These are phyloP conservation scores for Lactarius pseudohatsudake DNA, from an alignment of 768 basidiomycete genomes.

Conservation along the genomic window DNA sequence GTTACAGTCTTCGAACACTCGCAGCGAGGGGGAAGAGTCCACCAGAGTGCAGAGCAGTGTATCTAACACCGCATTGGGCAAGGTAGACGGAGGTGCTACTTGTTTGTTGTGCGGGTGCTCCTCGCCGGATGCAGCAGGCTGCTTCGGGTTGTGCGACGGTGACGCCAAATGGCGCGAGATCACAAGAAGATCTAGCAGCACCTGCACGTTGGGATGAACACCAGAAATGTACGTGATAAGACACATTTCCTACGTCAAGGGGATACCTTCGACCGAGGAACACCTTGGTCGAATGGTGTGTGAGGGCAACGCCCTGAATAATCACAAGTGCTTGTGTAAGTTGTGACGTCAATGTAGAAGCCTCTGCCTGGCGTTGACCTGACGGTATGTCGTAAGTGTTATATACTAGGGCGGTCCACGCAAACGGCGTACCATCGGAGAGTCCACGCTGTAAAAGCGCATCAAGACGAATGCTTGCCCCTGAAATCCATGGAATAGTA, in stretches of 20 bases:
- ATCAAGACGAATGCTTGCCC: conserved; percentile 52
- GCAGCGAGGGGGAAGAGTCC: conserved; percentile 71
- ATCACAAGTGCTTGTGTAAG: conserved; percentile 61
- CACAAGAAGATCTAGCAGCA: conserved; percentile 69
- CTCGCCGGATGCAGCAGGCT: conserved; percentile 34
- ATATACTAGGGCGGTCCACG: conserved; percentile 13
- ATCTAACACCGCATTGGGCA: conserved; percentile 65
- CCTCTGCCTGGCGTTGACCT: conserved; percentile 46
- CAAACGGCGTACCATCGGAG: conserved; percentile 41
- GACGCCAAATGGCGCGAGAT: conserved; percentile 59
- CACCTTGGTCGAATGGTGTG: conserved; percentile 64
- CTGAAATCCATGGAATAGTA: conserved; percentile 60
- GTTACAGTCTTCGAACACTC: conserved; percentile 72
- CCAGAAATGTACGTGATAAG: not conserved
- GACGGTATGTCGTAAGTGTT: conserved; percentile 4
- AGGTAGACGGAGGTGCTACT: conserved; percentile 16
- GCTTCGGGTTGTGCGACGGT: conserved; percentile 24
- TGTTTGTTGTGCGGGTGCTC: conserved; percentile 25
- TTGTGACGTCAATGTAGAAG: conserved; percentile 48
- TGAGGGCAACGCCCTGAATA: conserved; percentile 73
- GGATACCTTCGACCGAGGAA: conserved; percentile 67
- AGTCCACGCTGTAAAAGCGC: conserved; percentile 45
- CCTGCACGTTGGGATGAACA: conserved; percentile 41
- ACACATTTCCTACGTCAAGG: conserved; percentile 55
- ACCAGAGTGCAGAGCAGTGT: conserved; percentile 87